Evolutionary conservation across 2,329 filamentous ascomycete species (phyloP).

Genomic region (Colletotrichum scovillei): DNA sequence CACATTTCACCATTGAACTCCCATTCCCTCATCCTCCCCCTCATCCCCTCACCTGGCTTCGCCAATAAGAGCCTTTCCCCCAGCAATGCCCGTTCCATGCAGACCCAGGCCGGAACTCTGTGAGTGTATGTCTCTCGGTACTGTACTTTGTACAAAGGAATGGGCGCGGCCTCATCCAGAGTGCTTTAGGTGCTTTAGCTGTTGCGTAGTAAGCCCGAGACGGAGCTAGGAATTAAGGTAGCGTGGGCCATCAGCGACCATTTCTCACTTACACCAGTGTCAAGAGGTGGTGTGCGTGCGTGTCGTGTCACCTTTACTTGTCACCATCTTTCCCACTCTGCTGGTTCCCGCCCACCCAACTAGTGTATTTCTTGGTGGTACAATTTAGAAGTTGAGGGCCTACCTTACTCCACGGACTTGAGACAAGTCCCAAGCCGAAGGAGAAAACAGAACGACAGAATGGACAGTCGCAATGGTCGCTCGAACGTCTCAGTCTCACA

Average conservation of each 20-base stretch:
- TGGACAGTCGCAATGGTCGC: not conserved
- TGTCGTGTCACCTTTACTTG: not conserved
- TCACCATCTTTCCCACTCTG: not conserved
- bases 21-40: not conserved
- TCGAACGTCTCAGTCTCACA: slow-evolving; percentile 7
- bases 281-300: not conserved
- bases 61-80: not conserved
- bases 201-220: slow-evolving; percentile 11
- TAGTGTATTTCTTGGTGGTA: not conserved
- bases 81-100: slow-evolving; percentile 17
- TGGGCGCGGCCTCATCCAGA: slow-evolving; percentile 1
- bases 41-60: not conserved
- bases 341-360: not conserved
- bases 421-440: slow-evolving; percentile 21
- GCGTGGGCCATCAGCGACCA: not conserved
- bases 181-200: not conserved
- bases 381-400: no score
- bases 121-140: not conserved
- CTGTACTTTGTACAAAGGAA: slow-evolving; percentile 11
- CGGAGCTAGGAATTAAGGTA: not conserved
- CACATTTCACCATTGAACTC: slow-evolving; percentile 4
- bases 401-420: slow-evolving; percentile 18
- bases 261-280: not conserved
- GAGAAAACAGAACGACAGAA: not conserved
- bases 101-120: slow-evolving; percentile 12